A percentile compares a stretch with the other conserved stretches of the same genome.
Evolutionary conservation across 2,329 filamentous ascomycete species (phyloP).

Genomic region (Fusarium anthophilum): DNA sequence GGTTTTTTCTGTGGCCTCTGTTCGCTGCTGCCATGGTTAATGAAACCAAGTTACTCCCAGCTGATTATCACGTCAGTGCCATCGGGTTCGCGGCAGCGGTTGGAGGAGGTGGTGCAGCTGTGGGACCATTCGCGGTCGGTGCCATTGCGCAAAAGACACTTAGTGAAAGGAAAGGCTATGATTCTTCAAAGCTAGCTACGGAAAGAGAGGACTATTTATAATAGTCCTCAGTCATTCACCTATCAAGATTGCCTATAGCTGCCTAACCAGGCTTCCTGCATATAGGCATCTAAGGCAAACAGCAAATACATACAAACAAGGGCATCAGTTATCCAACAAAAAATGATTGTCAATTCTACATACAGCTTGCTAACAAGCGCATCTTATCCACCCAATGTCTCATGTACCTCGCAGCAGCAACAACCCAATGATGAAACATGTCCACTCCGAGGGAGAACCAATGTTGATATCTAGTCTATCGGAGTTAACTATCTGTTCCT

Average conservation of each 20-base stretch:
- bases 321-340: too few species aligned
- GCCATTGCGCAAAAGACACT: conserved; percentile 68
- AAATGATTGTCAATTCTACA: not conserved
- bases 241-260: too few species aligned
- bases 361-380: not conserved
- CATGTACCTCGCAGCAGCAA: conserved; percentile 32
- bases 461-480: conserved; percentile 3
- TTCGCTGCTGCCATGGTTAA: conserved; percentile 80
- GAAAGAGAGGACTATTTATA: too few species aligned
- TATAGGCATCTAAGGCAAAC: too few species aligned
- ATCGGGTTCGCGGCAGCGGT: conserved; percentile 85
- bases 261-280: too few species aligned
- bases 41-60: conserved; percentile 77
- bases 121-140: conserved; percentile 73
- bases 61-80: conserved; percentile 77
- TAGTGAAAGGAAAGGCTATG: too few species aligned
- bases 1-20: conserved; percentile 82
- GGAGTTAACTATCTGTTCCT: not conserved
- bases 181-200: too few species aligned
- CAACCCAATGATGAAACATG: conserved; percentile 23
- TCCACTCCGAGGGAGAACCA: conserved; percentile 12
- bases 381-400: conserved; percentile 14
- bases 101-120: conserved; percentile 76
- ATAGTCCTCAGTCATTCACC: too few species aligned
- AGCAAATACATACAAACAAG: too few species aligned